Conservation (phyloP, 1,284 basidiomycete genomes). For the Cyathus olla region DNA sequence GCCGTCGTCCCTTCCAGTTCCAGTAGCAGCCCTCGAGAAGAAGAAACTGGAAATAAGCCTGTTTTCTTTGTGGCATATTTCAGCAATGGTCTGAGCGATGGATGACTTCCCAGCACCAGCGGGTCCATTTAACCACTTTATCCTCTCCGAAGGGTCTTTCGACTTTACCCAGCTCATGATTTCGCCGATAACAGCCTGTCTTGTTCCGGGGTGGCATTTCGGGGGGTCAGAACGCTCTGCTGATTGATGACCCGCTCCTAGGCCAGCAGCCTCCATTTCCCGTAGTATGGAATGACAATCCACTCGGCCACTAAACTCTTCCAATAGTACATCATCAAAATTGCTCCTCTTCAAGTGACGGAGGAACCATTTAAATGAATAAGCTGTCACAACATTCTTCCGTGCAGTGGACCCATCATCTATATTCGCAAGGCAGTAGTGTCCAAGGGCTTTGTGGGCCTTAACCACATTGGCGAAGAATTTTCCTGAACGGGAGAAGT, state of each 20-base stretch:
- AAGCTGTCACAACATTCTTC: no score
- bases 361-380: no score
- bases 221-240: constrained; percentile 1
- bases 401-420: no score
- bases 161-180: background rate
- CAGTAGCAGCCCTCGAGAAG: background rate
- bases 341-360: no score
- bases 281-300: no score
- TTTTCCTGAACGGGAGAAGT: background rate
- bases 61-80: background rate
- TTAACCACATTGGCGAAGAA: no score
- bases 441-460: no score
- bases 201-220: constrained; percentile 1
- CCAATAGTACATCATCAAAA: no score
- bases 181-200: background rate
- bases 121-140: constrained; percentile 2
- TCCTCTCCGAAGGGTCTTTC: background rate
- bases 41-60: background rate
- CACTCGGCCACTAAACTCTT: no score
- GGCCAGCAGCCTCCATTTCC: background rate
- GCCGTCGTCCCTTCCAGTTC: background rate
- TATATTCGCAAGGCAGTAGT: no score
- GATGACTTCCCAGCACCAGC: constrained; percentile 2
- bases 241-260: background rate
- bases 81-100: constrained; percentile 1